Percentiles rank a stretch among this genome's conserved stretches.
Evolutionary conservation across 805 yeast genomes (phyloP).

Genomic region (Yamadazyma tumulicola): DNA sequence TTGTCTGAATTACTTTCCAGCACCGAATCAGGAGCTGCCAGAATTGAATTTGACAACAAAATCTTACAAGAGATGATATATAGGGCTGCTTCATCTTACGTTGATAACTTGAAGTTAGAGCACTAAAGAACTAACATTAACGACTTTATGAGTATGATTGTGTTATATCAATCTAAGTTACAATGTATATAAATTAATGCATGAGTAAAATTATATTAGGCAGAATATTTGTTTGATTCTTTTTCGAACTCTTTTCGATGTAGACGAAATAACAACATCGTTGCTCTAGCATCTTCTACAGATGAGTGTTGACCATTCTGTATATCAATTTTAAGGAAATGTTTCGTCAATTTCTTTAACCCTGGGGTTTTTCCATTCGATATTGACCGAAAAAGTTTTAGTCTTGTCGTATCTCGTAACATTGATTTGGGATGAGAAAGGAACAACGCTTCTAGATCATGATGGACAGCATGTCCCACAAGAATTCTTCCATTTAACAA

Average conservation of each 20-base stretch:
- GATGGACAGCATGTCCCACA: constrained; percentile 83
- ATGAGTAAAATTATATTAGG: too few species aligned
- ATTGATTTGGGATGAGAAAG: constrained; percentile 61
- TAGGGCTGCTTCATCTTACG: constrained; percentile 32
- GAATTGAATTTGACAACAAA: constrained; percentile 16
- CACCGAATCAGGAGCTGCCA: constrained; percentile 13
- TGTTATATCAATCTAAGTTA: too few species aligned
- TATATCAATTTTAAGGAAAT: constrained; percentile 55
- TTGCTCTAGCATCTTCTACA: constrained; percentile 85
- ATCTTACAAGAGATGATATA: constrained; percentile 32
- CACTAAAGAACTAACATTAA: constrained; percentile 14
- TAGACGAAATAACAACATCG: constrained; percentile 74
- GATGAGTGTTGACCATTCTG: constrained; percentile 81
- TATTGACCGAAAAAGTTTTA: constrained; percentile 53
- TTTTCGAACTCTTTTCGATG: constrained; percentile 62
- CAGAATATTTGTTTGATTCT: too few species aligned
- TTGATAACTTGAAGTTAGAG: constrained; percentile 35
- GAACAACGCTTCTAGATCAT: constrained; percentile 68
- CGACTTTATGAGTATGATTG: neutral
- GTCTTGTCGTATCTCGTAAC: constrained; percentile 74
- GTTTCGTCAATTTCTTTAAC: constrained; percentile 60
- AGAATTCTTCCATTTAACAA: constrained; percentile 54
- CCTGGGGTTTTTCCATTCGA: constrained; percentile 71
- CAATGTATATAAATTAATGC: neutral
- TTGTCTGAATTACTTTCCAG: constrained; percentile 8